Conservation (phyloP, 495 filamentous ascomycete genomes). For the Hypoxylon subgilvum region DNA sequence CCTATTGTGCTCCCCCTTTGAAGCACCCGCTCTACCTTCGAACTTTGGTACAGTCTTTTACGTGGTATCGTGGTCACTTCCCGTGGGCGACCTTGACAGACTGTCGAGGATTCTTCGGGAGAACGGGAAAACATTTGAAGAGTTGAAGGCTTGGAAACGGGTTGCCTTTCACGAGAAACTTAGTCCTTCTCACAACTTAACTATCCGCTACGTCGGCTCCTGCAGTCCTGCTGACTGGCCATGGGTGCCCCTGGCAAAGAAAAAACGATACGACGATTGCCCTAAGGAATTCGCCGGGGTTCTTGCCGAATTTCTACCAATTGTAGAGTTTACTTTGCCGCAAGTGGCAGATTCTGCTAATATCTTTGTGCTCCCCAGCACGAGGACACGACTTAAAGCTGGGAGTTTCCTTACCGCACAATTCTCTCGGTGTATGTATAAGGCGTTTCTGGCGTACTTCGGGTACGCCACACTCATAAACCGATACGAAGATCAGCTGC, state of each 20-base stretch:
- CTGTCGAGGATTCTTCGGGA: not conserved
- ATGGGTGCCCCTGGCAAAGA: not conserved
- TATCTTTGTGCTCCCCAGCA: not conserved
- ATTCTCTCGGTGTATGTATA: too few species aligned
- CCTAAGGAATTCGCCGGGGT: constrained; percentile 5
- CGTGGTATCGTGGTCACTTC: not conserved
- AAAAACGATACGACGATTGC: not conserved
- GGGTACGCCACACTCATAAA: not conserved
- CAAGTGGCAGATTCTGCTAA: not conserved
- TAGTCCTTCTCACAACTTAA: not conserved
- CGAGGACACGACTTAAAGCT: too few species aligned
- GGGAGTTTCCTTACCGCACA: too few species aligned
- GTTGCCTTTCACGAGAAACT: not conserved
- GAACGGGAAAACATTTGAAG: not conserved
- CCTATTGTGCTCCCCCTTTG: too few species aligned
- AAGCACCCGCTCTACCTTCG: too few species aligned
- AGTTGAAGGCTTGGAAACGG: not conserved
- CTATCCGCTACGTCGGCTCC: constrained; percentile 13
- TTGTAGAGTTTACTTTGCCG: not conserved
- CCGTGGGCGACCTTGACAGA: not conserved
- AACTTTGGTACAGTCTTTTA: not conserved
- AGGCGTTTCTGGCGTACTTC: not conserved
- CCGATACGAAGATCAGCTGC: not conserved
- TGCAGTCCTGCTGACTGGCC: not conserved
- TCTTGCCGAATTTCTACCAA: constrained; percentile 10